Conservation (phyloP, 805 yeast species). For the Ogataea wickerhamii region DNA sequence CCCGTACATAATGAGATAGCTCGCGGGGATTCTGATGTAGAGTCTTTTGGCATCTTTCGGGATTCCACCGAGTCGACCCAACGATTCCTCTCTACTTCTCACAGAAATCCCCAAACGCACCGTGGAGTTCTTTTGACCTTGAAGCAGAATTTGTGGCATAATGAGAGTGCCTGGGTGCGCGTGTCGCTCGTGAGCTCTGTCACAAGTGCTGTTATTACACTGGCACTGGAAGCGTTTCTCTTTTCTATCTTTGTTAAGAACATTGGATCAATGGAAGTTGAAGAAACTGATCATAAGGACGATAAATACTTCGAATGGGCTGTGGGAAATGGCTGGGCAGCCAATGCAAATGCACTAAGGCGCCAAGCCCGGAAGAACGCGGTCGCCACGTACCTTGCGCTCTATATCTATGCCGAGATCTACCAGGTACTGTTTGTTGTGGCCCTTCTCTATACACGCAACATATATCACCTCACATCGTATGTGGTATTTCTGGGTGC, state of each 20-base stretch:
- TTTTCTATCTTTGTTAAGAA: conserved; percentile 39
- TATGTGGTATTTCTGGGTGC: too few species aligned
- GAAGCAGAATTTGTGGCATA: conserved; percentile 12
- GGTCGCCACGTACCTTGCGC: conserved; percentile 36
- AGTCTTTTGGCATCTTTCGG: background rate
- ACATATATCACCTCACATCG: conserved; percentile 37
- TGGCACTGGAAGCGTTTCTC: conserved; percentile 38
- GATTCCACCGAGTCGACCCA: background rate
- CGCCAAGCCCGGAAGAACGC: conserved; percentile 11
- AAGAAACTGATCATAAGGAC: conserved; percentile 3
- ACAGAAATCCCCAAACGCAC: background rate
- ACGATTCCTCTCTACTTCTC: background rate
- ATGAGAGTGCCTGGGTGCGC: conserved; percentile 16
- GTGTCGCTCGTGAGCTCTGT: conserved; percentile 32
- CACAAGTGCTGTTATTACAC: conserved; percentile 32
- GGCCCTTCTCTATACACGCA: conserved; percentile 35
- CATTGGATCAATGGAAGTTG: conserved; percentile 12
- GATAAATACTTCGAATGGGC: background rate
- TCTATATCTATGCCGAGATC: conserved; percentile 42
- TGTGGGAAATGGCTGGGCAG: background rate
- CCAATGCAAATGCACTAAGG: background rate
- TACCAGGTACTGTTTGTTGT: conserved; percentile 38
- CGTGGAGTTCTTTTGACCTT: background rate
- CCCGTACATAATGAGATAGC: too few species aligned
- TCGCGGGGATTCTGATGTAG: conserved; percentile 3